Evolutionary conservation across 805 yeast genomes (phyloP).

Genomic region (Saccharomycopsis malanga): DNA sequence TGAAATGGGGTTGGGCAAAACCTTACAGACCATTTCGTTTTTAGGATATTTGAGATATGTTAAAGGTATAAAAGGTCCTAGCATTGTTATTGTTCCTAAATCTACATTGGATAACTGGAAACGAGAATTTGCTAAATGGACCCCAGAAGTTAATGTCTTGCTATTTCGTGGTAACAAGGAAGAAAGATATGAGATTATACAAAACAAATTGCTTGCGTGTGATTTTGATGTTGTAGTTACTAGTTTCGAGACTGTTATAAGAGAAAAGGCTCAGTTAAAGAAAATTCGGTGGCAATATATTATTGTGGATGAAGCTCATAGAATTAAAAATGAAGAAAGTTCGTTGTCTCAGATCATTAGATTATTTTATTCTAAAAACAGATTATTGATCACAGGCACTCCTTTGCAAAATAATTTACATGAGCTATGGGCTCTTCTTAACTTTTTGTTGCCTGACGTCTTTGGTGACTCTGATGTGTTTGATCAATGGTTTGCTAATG

Average conservation of each 20-base stretch:
- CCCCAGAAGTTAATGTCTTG: slow-evolving; percentile 83
- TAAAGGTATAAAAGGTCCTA: slow-evolving; percentile 80
- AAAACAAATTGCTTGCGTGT: slow-evolving; percentile 53
- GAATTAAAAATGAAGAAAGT: slow-evolving; percentile 92
- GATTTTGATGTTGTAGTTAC: slow-evolving; percentile 87
- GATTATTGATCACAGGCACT: slow-evolving; percentile 89
- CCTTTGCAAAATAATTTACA: slow-evolving; percentile 93
- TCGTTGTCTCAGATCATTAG: slow-evolving; percentile 89
- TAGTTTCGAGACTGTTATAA: slow-evolving; percentile 87
- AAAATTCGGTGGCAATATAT: slow-evolving; percentile 91
- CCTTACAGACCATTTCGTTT: slow-evolving; percentile 89
- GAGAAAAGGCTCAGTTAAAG: slow-evolving; percentile 75
- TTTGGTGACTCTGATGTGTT: slow-evolving; percentile 87
- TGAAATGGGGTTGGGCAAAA: slow-evolving; percentile 97
- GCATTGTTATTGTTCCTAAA: slow-evolving; percentile 87
- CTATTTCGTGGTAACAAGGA: slow-evolving; percentile 89
- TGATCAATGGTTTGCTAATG: slow-evolving; percentile 80
- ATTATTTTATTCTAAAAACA: slow-evolving; percentile 73
- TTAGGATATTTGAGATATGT: slow-evolving; percentile 80
- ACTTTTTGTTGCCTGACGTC: slow-evolving; percentile 87
- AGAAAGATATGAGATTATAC: slow-evolving; percentile 56
- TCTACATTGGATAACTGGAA: slow-evolving; percentile 95
- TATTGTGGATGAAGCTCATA: slow-evolving; percentile 92
- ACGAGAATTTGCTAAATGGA: slow-evolving; percentile 91
- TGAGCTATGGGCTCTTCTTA: slow-evolving; percentile 92